Conservation (phyloP, 2,329 filamentous ascomycete genomes). For the Fonsecaea pugnacius region DNA sequence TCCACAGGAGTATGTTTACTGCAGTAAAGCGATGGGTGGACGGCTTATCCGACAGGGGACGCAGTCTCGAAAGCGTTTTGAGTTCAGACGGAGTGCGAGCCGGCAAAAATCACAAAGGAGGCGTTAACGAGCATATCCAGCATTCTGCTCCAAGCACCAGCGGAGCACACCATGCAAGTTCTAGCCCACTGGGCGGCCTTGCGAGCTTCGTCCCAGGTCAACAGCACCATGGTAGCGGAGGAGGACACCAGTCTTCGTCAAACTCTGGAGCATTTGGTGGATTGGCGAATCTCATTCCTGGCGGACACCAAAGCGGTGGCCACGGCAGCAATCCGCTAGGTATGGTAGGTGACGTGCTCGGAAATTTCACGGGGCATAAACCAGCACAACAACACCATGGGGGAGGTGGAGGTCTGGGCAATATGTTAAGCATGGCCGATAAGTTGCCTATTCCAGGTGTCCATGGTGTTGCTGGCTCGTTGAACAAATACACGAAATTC, state of each 20-base stretch:
- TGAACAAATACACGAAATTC: slow-evolving; percentile 37
- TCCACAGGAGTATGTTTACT: slow-evolving; percentile 86
- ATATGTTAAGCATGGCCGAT: slow-evolving; percentile 34
- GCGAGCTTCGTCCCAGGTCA: slow-evolving; percentile 15
- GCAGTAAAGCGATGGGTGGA: slow-evolving; percentile 82
- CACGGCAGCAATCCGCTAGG: slow-evolving; percentile 26
- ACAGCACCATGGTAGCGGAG: slow-evolving; percentile 11
- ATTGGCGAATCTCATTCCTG: slow-evolving; percentile 29
- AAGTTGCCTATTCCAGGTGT: slow-evolving; percentile 37
- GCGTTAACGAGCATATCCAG: slow-evolving; percentile 34
- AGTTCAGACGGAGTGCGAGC: slow-evolving; percentile 79
- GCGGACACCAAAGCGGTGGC: slow-evolving; percentile 18
- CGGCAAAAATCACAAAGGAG: slow-evolving; percentile 74
- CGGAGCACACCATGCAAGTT: neutral
- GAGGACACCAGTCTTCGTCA: slow-evolving; percentile 16
- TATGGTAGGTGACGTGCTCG: slow-evolving; percentile 30
- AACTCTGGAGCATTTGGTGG: slow-evolving; percentile 26
- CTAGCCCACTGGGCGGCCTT: slow-evolving; percentile 5
- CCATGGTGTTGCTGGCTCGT: slow-evolving; percentile 23
- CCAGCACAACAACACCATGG: slow-evolving; percentile 19
- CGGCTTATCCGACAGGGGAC: slow-evolving; percentile 66
- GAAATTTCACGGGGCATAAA: slow-evolving; percentile 28
- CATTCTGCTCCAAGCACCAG: slow-evolving; percentile 7
- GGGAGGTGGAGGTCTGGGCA: slow-evolving; percentile 27
- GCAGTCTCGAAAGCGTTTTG: slow-evolving; percentile 74